A percentile compares a stretch with the other conserved stretches of the same genome.
Conservation (phyloP, 2,329 filamentous ascomycete species). For the Akanthomyces dipterigenus region DNA sequence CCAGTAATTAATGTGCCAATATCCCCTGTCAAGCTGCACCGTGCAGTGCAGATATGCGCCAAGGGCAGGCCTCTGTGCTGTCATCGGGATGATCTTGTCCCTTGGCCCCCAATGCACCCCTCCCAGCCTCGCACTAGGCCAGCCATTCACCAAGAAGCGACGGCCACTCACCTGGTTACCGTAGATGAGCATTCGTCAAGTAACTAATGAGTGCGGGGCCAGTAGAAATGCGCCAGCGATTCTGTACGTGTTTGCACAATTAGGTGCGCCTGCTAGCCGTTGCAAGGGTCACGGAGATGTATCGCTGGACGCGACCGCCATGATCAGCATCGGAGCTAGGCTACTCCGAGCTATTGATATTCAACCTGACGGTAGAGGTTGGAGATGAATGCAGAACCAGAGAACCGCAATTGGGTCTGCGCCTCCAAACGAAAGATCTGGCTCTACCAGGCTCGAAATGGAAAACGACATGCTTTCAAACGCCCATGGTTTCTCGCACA, state of each 20-base stretch:
- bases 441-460: background rate
- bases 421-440: background rate
- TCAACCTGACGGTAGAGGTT: background rate
- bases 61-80: background rate
- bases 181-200: background rate
- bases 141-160: background rate
- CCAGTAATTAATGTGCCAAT: too few species aligned
- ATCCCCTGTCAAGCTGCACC: background rate
- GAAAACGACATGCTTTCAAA: background rate
- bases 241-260: background rate
- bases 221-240: background rate
- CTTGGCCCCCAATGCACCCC: conserved; percentile 6
- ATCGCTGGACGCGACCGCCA: background rate
- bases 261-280: background rate
- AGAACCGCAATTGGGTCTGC: background rate
- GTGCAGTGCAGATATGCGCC: background rate
- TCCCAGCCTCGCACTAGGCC: background rate
- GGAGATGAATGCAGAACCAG: background rate
- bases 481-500: too few species aligned
- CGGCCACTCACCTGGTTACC: background rate
- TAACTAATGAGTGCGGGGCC: background rate
- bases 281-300: background rate
- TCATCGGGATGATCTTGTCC: conserved; percentile 4
- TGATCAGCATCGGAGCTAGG: background rate
- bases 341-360: background rate